Evolutionary conservation across 192 early-diverging fungal genomes (phyloP), one percentile per base, ranked within the genome.

Genomic region (Coemansia sp.): DNA sequence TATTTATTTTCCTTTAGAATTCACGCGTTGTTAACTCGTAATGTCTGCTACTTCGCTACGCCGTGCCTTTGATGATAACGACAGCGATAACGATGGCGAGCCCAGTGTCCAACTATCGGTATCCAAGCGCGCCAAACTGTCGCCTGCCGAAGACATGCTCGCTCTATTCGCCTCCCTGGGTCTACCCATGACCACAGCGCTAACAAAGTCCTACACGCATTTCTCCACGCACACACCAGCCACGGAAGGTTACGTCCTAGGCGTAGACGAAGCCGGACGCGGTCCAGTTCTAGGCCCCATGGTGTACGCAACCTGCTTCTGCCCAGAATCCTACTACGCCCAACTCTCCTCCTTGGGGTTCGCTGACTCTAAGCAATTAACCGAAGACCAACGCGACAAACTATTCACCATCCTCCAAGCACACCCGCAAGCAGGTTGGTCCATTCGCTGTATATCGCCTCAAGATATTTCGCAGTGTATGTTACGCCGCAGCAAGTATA

Each of bases 261-360:
- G 98, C 27, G 93, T 99, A 1, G 98, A 99, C 72, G 98, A 99
- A 66, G 98, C 98, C 25, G 98, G 98, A 8, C 80, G 97, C 14
- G 98, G 98, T 0, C 98, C 98, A 7, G 97, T 98, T 0, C 86
- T 98, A 0, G 94, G 94, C 1, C 94, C 96, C 9, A 99, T 99
- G 98, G 97, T 98, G 0, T 99, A 98, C 76, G 93, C 93, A 1
- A 82, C 92, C n/a, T 90, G 91, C 50, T 98, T 90, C 72, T 91
- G 90, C 50, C 87, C 89, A 0, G 58, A 92, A 1, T 83, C 85
- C 2, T 83, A 86, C 38, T 87, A 90, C 66, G 80, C 88, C 1
- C 69, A 87, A 41, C 76, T 98, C 11, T 89, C 86, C 38, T 78
- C 77, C 7, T 46, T 94, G 10, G 95, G 95, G 2, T 94, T 99